A percentile compares a stretch with the other conserved stretches of the same genome.
Evolutionary conservation across 148 eudicot species (phyloP).

Genomic region (Vaccinium myrtillus): DNA sequence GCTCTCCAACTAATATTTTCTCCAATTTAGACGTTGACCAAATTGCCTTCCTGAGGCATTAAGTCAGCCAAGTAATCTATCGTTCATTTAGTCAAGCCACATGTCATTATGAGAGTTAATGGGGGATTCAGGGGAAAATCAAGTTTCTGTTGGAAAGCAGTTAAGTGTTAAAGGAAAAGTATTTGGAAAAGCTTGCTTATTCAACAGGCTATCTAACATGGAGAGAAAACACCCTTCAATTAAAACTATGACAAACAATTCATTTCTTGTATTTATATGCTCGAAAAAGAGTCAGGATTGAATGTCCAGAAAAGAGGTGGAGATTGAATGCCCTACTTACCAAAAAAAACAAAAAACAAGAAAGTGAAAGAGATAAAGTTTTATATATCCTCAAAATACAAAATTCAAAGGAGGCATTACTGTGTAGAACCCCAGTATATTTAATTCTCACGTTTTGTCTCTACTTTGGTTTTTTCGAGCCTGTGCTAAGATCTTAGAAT

Average conservation of each 20-base stretch:
- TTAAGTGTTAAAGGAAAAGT: not conserved
- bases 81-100: not conserved
- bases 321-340: not conserved
- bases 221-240: not conserved
- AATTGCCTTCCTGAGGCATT: not conserved
- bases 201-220: not conserved
- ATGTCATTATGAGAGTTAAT: too few relatives aligned
- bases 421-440: not conserved
- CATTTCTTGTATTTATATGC: not conserved
- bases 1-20: too few relatives aligned
- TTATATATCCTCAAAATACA: not conserved
- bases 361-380: not conserved
- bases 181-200: not conserved
- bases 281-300: not conserved
- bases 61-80: not conserved
- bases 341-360: not conserved
- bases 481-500: not conserved
- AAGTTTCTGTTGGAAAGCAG: not conserved
- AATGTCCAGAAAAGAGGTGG: too few relatives aligned
- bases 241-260: not conserved
- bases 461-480: not conserved
- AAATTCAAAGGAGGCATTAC: not conserved
- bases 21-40: too few relatives aligned
- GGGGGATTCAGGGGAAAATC: too few relatives aligned
- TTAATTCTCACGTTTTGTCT: not conserved